A percentile compares a stretch with the other conserved stretches of the same genome.
Evolutionary conservation across 2,329 filamentous ascomycete species (phyloP).

Genomic region (Colletotrichum sp.): DNA sequence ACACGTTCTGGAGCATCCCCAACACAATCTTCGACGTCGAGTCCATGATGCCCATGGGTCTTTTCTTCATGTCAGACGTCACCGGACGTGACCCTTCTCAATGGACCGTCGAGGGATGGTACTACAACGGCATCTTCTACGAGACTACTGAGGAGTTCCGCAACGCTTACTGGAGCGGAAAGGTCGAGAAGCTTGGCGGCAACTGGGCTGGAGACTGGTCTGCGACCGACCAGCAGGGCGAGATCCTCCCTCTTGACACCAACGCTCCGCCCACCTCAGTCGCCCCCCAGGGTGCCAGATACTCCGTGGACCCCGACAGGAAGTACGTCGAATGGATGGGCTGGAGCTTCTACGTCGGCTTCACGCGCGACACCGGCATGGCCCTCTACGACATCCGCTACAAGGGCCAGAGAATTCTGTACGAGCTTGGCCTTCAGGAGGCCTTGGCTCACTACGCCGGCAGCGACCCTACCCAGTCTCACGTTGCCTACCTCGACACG

Average conservation of each 20-base stretch:
- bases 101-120: slow-evolving; percentile 58
- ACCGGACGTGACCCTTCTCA: slow-evolving; percentile 54
- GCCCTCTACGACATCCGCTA: slow-evolving; percentile 56
- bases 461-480: slow-evolving; percentile 55
- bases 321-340: slow-evolving; percentile 58
- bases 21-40: slow-evolving; percentile 43
- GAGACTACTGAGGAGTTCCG: slow-evolving; percentile 52
- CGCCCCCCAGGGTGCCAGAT: slow-evolving; percentile 44
- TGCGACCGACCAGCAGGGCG: slow-evolving; percentile 44
- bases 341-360: slow-evolving; percentile 57
- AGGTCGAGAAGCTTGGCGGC: slow-evolving; percentile 51
- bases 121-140: slow-evolving; percentile 61
- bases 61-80: slow-evolving; percentile 50
- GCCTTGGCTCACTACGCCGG: slow-evolving; percentile 69
- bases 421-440: slow-evolving; percentile 61
- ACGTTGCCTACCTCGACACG: slow-evolving; percentile 49
- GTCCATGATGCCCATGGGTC: slow-evolving; percentile 49
- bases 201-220: slow-evolving; percentile 55
- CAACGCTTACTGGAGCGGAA: slow-evolving; percentile 43
- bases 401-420: slow-evolving; percentile 60
- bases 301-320: slow-evolving; percentile 43
- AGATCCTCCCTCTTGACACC: slow-evolving; percentile 36
- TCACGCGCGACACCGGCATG: slow-evolving; percentile 53
- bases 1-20: slow-evolving; percentile 46
- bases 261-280: slow-evolving; percentile 26